These are phyloP conservation scores for Candida ovalis DNA, from an alignment of 805 yeast species.

Conservation along the genomic window DNA sequence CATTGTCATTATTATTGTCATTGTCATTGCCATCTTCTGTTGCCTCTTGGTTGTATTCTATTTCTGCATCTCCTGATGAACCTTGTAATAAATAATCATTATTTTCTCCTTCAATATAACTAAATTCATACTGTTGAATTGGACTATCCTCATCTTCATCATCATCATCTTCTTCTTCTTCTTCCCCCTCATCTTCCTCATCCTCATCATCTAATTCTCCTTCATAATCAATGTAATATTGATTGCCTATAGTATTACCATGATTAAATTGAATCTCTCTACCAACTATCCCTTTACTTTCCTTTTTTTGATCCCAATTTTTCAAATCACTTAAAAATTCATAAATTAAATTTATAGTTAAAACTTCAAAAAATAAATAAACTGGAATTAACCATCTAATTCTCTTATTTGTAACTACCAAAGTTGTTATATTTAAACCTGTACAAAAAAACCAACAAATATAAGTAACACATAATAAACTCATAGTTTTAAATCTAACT, in stretches of 20 bases:
- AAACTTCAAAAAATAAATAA: constrained; percentile 43
- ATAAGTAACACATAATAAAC: constrained; percentile 42
- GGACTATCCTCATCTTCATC: background rate
- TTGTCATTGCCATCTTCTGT: no score
- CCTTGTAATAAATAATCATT: background rate
- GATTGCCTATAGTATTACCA: constrained; percentile 1
- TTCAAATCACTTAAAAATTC: constrained; percentile 62
- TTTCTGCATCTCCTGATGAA: background rate
- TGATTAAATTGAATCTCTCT: constrained; percentile 37
- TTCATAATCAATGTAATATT: background rate
- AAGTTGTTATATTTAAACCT: constrained; percentile 26
- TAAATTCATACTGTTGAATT: background rate
- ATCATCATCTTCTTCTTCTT: background rate
- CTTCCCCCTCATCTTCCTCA: constrained; percentile 1
- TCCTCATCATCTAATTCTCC: background rate
- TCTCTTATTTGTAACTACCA: constrained; percentile 33
- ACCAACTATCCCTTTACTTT: constrained; percentile 58
- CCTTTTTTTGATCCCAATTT: constrained; percentile 44
- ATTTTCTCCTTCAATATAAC: background rate
- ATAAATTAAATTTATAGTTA: constrained; percentile 54
- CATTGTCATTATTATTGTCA: no score
- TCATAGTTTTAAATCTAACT: constrained; percentile 42
- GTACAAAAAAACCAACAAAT: constrained; percentile 35
- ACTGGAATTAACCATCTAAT: constrained; percentile 47
- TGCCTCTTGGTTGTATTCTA: no score